Evolutionary conservation across 352 stramenopile genomes (phyloP).

Genomic region (Phytophthora fragariae): DNA sequence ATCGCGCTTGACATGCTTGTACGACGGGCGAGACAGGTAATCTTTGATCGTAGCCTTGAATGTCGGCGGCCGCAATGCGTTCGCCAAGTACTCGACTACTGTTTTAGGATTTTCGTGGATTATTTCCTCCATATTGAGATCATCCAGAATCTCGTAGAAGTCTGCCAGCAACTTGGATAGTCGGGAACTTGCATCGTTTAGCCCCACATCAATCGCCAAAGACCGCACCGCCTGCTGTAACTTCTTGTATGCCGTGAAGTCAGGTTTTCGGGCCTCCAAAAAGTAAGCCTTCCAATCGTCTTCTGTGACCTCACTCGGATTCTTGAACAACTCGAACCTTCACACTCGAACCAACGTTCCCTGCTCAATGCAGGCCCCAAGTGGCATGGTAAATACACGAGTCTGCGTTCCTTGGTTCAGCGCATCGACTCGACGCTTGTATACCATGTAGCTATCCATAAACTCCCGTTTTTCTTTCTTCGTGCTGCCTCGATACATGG

Average conservation of each 20-base stretch:
- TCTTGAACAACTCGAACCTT: constrained; percentile 7
- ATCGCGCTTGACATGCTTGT: constrained; percentile 12
- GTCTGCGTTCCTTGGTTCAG: too few relatives aligned
- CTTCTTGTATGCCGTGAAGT: constrained; percentile 16
- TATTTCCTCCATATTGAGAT: constrained; percentile 11
- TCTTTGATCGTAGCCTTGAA: constrained; percentile 13
- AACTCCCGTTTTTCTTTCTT: too few relatives aligned
- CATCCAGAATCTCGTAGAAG: constrained; percentile 12
- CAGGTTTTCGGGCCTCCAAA: constrained; percentile 5
- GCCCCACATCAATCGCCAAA: constrained; percentile 1
- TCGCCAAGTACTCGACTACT: constrained; percentile 1
- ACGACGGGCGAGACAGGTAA: constrained; percentile 1
- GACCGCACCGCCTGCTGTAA: background rate
- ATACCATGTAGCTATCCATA: too few relatives aligned
- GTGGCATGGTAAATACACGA: too few relatives aligned
- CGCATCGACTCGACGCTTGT: too few relatives aligned
- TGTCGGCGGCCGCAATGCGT: background rate
- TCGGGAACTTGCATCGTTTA: constrained; percentile 12
- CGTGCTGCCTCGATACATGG: too few relatives aligned
- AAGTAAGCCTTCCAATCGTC: constrained; percentile 17
- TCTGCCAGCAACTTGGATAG: constrained; percentile 7
- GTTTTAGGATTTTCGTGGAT: constrained; percentile 7
- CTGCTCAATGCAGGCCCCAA: too few relatives aligned
- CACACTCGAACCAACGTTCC: too few relatives aligned
- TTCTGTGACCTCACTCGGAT: constrained; percentile 3